Conservation (phyloP, 345 rosid genomes). For the Angophora floribunda region DNA sequence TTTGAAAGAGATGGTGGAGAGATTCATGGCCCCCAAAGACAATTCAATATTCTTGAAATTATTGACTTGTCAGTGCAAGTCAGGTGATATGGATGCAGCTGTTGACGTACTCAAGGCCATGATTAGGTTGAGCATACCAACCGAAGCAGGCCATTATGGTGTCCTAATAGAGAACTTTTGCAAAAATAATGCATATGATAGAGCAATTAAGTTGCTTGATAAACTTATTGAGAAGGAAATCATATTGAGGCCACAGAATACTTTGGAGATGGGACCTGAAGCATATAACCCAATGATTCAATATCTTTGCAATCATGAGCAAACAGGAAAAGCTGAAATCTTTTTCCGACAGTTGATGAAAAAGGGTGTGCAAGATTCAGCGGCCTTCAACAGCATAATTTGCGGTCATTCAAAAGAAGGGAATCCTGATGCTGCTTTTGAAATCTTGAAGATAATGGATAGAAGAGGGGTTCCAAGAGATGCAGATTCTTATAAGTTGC, state of each 20-base stretch:
- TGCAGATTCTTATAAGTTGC: constrained; percentile 55
- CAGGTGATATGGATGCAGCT: constrained; percentile 68
- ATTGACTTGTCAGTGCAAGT: constrained; percentile 46
- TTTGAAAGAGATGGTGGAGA: constrained; percentile 62
- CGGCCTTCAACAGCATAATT: constrained; percentile 65
- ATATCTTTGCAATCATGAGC: constrained; percentile 62
- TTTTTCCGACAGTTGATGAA: constrained; percentile 89
- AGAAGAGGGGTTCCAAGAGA: constrained; percentile 72
- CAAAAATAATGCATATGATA: constrained; percentile 53
- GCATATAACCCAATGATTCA: constrained; percentile 65
- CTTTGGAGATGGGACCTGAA: constrained; percentile 47
- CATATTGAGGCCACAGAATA: constrained; percentile 59
- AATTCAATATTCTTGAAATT: constrained; percentile 59
- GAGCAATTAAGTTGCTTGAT: constrained; percentile 64
- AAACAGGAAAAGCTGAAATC: constrained; percentile 69
- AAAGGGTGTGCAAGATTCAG: constrained; percentile 62
- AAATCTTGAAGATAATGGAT: constrained; percentile 75
- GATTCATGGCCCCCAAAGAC: constrained; percentile 60
- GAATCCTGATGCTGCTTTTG: constrained; percentile 64
- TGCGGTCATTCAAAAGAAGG: constrained; percentile 83
- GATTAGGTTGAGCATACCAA: constrained; percentile 61
- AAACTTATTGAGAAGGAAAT: constrained; percentile 71
- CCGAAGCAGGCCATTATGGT: constrained; percentile 85
- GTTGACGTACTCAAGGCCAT: constrained; percentile 69
- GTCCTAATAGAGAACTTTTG: constrained; percentile 67